phyloP scores from a whole-genome alignment of 176 grass and related monocot genomes.

The Poa pratensis region DNA sequence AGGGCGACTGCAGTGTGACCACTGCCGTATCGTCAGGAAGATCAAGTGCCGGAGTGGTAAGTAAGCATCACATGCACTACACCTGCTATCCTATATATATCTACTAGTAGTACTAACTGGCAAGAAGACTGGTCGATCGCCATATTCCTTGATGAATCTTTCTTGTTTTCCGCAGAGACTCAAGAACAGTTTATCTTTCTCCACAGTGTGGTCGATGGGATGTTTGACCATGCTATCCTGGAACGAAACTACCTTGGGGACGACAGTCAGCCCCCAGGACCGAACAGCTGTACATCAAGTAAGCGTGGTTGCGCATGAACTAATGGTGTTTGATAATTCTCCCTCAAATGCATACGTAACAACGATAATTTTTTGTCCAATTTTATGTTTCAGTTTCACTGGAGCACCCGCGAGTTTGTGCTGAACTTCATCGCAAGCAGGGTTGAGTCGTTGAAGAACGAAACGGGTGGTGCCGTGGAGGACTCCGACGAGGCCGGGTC shows the following conservation, averaged over 20 bases:
- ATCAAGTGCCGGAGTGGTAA: not conserved
- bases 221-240: slow-evolving; percentile 19
- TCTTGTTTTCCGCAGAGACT: not conserved
- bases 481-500: not conserved
- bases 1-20: not conserved
- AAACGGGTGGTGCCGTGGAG: not conserved
- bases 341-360: not conserved
- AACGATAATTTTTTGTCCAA: not conserved
- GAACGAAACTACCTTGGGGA: not conserved
- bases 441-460: not conserved
- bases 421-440: not conserved
- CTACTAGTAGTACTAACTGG: not conserved
- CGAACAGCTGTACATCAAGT: not conserved
- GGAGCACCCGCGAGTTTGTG: not conserved
- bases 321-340: not conserved
- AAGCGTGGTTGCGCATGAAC: not conserved
- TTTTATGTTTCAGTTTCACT: slow-evolving; percentile 13
- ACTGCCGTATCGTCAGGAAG: slow-evolving; percentile 23
- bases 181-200: slow-evolving; percentile 1
- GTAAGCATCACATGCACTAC: not conserved
- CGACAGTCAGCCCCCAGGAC: not conserved
- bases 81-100: not conserved
- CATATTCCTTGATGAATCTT: not conserved
- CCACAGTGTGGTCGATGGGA: not conserved
- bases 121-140: not conserved